Evolutionary conservation across 176 grass and related monocot species (phyloP), one percentile per base, ranked within the genome.

Genomic region (Phyllostachys edulis): DNA sequence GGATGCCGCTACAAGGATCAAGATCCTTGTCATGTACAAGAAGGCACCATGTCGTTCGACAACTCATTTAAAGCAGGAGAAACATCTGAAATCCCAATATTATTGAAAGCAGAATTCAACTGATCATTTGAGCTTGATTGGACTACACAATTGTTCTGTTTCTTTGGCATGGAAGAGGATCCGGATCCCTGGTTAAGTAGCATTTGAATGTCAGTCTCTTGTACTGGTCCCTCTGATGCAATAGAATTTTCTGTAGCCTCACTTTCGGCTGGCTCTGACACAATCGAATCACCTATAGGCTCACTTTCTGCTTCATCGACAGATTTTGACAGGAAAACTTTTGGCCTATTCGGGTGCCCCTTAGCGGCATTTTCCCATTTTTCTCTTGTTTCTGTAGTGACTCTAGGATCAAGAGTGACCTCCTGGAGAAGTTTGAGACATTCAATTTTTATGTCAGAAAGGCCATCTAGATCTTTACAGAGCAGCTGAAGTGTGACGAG

Each of bases 261-360:
- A 15, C 8, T 79, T 15, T 23, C 6, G 0, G 47, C 1, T 38
- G 12, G 20, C 6, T 5, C 20, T 65, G 12, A 55, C 21, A 12
- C 45, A 67, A 16, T 17, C 40, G 13, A 80, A 81, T 37, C n/a
- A 6, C 42, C 34, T 41, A 12, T 13, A 27, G 2, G 47, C 24
- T 15, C 60, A 27, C 21, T 67, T 66, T 67, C 42, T 4, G n/a
- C 23, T 41, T 36, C 21, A 67, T 62, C 71, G 36, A 21, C 24
- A 42, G 50, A 54, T 21, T 69, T 55, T 4, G 47, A 37, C 7
- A 60, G 29, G 32, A 75, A 20, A 65, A 77, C 1, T 59, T 42
- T 75, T 84, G 82, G 82, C 46, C 63, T 67, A 7, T 85, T 85
- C 9, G 83, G 63, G 56, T 85, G 83, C 14, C 59, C 24, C 18